These are phyloP conservation scores for Lycium ferocissimum DNA, from an alignment of 257 asterid species.

Conservation along the genomic window DNA sequence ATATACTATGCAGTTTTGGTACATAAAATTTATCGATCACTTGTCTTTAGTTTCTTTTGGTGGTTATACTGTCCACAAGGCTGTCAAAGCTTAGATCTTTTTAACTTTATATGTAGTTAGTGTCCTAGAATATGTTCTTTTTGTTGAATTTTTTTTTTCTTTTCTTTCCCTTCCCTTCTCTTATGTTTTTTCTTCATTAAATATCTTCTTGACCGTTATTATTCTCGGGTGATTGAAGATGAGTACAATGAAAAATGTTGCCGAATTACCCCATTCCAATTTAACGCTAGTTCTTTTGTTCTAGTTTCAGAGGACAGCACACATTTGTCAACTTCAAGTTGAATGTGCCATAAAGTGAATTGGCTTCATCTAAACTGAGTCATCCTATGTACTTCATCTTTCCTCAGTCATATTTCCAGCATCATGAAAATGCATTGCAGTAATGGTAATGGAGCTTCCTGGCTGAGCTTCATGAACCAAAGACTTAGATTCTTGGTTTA, in stretches of 20 bases:
- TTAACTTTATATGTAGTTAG: neutral
- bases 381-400: neutral
- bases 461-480: neutral
- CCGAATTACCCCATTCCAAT: neutral
- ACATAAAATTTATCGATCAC: neutral
- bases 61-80: neutral
- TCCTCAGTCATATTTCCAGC: neutral
- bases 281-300: neutral
- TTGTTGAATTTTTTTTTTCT: neutral
- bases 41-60: neutral
- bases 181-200: neutral
- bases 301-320: neutral
- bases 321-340: neutral
- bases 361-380: conserved; percentile 8
- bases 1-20: neutral
- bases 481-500: neutral
- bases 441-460: neutral
- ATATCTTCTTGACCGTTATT: neutral
- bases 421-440: neutral
- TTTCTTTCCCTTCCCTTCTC: neutral
- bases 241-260: neutral
- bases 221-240: neutral
- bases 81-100: neutral
- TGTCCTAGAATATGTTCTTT: neutral
- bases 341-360: neutral